These are phyloP conservation scores for Colletotrichum filicis DNA, from an alignment of 2,329 filamentous ascomycete genomes.

Conservation along the genomic window DNA sequence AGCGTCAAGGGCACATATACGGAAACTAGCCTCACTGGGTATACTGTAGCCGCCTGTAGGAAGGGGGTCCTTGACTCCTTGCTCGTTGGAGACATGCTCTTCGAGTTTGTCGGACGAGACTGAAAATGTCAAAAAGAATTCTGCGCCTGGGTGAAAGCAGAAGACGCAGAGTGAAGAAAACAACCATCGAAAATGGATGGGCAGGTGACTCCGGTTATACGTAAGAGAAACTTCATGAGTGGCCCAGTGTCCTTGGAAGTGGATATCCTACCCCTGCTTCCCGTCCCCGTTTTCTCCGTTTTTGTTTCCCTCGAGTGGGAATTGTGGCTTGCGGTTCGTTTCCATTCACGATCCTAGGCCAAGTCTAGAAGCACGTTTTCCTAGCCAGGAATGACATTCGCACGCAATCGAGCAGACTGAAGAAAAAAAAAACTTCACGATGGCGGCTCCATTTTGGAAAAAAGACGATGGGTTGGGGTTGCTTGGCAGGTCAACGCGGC, in stretches of 20 bases:
- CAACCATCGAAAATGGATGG: conserved; percentile 5
- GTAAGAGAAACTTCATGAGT: conserved; percentile 30
- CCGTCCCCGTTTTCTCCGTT: conserved; percentile 14
- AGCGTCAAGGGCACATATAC: background rate
- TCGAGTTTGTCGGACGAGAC: background rate
- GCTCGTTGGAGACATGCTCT: background rate
- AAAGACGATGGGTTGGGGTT: background rate
- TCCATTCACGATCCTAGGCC: background rate
- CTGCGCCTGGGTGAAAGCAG: background rate
- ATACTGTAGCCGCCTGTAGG: background rate
- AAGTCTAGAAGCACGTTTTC: background rate
- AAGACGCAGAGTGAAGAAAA: background rate
- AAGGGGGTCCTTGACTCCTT: background rate
- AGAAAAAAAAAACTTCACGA: background rate
- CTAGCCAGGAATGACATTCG: background rate
- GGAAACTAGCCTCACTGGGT: background rate
- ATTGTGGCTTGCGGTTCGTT: background rate
- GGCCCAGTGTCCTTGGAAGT: conserved; percentile 25
- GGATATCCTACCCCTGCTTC: conserved; percentile 20
- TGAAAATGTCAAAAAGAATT: background rate
- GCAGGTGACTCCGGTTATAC: conserved; percentile 20
- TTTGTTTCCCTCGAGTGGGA: background rate
- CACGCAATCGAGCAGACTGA: background rate
- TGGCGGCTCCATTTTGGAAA: background rate
- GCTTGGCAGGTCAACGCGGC: background rate